phyloP scores from a whole-genome alignment of 352 stramenopile genomes.

The Globisporangium cystogenes region DNA sequence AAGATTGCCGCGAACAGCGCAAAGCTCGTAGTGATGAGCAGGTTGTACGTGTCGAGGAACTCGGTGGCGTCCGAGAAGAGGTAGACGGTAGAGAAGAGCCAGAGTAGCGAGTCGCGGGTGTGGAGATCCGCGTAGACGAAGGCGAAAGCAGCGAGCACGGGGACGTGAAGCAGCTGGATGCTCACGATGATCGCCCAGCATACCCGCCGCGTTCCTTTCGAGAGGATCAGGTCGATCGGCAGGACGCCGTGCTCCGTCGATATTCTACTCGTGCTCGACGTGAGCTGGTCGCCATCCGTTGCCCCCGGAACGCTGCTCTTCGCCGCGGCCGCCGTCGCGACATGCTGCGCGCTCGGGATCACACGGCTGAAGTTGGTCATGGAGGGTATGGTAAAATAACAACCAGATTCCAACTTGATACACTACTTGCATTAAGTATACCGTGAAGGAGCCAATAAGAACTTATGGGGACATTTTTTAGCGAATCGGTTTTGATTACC shows the following conservation, averaged over 20 bases:
- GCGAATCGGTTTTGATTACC: no score
- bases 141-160: background rate
- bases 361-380: constrained; percentile 6
- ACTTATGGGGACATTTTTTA: no score
- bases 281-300: background rate
- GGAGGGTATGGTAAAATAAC: no score
- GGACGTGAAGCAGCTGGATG: constrained; percentile 6
- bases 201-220: background rate
- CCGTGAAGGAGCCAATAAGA: no score
- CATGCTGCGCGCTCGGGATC: background rate
- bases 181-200: constrained; percentile 6
- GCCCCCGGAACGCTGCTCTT: background rate
- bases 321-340: no score
- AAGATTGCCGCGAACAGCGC: constrained; percentile 4
- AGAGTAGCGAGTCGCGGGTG: constrained; percentile 2
- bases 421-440: no score
- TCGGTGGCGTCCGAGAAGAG: constrained; percentile 4
- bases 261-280: background rate
- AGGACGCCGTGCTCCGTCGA: constrained; percentile 1
- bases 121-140: constrained; percentile 6
- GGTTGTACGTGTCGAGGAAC: constrained; percentile 1
- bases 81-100: constrained; percentile 7
- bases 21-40: background rate
- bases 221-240: constrained; percentile 4
- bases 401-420: no score